phyloP scores from a whole-genome alignment of 345 rosid species.

The Noccaea caerulescens region DNA sequence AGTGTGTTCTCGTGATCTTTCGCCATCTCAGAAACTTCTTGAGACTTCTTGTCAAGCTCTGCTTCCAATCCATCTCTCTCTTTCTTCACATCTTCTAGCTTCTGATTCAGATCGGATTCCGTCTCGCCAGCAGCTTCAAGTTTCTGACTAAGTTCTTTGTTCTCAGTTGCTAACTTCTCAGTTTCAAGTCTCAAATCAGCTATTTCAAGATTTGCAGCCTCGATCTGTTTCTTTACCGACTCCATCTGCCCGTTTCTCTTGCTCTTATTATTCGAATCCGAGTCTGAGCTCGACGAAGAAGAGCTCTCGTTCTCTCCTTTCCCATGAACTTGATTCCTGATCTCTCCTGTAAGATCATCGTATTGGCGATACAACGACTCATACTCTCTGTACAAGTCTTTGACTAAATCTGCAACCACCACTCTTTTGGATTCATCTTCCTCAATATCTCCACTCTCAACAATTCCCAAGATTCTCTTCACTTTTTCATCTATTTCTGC shows the following conservation, averaged over 20 bases:
- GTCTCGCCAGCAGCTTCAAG: constrained; percentile 41
- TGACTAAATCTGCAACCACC: constrained; percentile 61
- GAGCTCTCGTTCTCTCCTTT: constrained; percentile 56
- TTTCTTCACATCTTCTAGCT: constrained; percentile 48
- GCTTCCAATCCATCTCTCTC: constrained; percentile 45
- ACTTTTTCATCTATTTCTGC: constrained; percentile 84
- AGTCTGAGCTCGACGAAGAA: constrained; percentile 82
- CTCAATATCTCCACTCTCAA: constrained; percentile 60
- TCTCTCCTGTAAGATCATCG: constrained; percentile 73
- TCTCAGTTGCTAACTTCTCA: constrained; percentile 26
- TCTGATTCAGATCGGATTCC: constrained; percentile 50
- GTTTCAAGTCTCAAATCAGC: constrained; percentile 60
- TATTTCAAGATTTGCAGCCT: constrained; percentile 60
- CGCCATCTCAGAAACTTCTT: constrained; percentile 41
- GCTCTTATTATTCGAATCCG: constrained; percentile 56
- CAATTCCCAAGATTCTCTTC: constrained; percentile 64
- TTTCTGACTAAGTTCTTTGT: constrained; percentile 31
- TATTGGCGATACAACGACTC: constrained; percentile 64
- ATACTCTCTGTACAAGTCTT: constrained; percentile 72
- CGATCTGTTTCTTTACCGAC: constrained; percentile 62
- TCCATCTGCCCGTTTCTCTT: constrained; percentile 59
- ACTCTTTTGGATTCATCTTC: constrained; percentile 62
- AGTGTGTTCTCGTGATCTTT: constrained; percentile 43
- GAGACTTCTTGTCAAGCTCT: constrained; percentile 40
- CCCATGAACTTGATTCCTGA: constrained; percentile 59